Evolutionary conservation across 1,139 yeast genomes (phyloP), one percentile per base, ranked within the genome.

Genomic region (Saccharomyces hybrid): DNA sequence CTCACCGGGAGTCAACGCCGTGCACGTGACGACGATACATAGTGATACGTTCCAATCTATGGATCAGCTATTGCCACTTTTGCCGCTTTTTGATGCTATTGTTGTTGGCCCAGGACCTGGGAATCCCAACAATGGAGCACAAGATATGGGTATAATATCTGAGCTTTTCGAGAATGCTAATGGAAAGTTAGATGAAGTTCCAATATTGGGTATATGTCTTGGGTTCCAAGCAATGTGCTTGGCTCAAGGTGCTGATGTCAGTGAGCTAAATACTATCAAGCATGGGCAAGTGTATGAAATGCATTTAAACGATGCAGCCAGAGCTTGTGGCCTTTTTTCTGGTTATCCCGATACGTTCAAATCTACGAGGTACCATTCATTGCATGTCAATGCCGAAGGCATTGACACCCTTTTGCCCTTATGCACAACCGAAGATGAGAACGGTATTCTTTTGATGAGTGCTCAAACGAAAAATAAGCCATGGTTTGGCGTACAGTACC

Each of bases 71-170:
- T 49, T 51, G 9, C 51, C 53, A 2, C 67, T 73, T 34, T 63
- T 76, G 7, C 67, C 73, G 1, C 66, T 74, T n/a, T 85, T 89
- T 62, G 88, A 86, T 55, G 90, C 89, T 50, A 77, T 95, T 4
- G 83, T 93, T 0, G 78, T 93, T 13, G 99, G 99, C 0, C 99
- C 99, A 0, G 99, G 99, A 0, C 99, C 99, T 0, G 99, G 99
- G 0, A 83, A 87, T 61, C 99, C 99, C 0, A 72, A 73, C 2
- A 77, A 73, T 47, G 64, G 70, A 1, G 67, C 76, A 0, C 59
- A 67, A 1, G 98, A 91, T 65, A 82, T 87, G 26, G 98, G 97
- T 0, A 77, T 90, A 5, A 79, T 90, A n/a, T 80, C 82, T 4
- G 53, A 56, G 4, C 50, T 72, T 29, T 72, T 70, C 53, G 52